Evolutionary conservation across 2,329 filamentous ascomycete species (phyloP).

Genomic region (Hawksworthiomyces lignivorus): DNA sequence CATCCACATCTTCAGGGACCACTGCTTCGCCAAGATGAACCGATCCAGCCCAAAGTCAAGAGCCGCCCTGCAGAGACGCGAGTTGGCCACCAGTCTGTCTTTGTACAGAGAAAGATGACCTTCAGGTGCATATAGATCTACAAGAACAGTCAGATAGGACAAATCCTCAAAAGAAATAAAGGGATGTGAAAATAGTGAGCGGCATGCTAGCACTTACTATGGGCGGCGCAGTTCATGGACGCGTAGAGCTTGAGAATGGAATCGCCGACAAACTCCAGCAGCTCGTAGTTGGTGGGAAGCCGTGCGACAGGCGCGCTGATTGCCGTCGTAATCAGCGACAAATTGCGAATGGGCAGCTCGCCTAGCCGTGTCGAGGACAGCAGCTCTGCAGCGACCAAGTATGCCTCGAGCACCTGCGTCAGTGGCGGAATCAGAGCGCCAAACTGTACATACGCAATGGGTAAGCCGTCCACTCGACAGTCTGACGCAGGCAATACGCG

Average conservation of each 20-base stretch:
- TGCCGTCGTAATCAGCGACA: constrained; percentile 55
- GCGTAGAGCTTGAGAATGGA: constrained; percentile 70
- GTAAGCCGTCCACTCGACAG: constrained; percentile 43
- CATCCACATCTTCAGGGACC: constrained; percentile 66
- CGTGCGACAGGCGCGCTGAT: constrained; percentile 58
- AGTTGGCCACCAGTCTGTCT: constrained; percentile 65
- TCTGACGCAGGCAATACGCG: constrained; percentile 36
- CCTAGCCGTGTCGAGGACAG: constrained; percentile 42
- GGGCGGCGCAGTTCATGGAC: constrained; percentile 53
- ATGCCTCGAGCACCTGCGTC: constrained; percentile 58
- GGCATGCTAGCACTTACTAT: constrained; percentile 37
- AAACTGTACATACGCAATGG: constrained; percentile 37
- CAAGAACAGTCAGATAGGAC: constrained; percentile 3
- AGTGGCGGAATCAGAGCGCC: constrained; percentile 66
- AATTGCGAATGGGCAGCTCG: constrained; percentile 44
- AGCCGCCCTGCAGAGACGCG: constrained; percentile 59
- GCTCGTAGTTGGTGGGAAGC: constrained; percentile 64
- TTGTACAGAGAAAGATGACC: constrained; percentile 64
- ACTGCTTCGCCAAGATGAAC: constrained; percentile 62
- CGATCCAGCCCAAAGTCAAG: constrained; percentile 56
- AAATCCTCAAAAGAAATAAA: neutral
- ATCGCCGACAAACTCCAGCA: constrained; percentile 83
- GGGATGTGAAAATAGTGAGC: neutral
- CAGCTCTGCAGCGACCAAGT: constrained; percentile 55
- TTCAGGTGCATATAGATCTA: constrained; percentile 65